Evolutionary conservation across 108 stramenopile genomes (phyloP).

Genomic region (Aurantiochytrium sp.): DNA sequence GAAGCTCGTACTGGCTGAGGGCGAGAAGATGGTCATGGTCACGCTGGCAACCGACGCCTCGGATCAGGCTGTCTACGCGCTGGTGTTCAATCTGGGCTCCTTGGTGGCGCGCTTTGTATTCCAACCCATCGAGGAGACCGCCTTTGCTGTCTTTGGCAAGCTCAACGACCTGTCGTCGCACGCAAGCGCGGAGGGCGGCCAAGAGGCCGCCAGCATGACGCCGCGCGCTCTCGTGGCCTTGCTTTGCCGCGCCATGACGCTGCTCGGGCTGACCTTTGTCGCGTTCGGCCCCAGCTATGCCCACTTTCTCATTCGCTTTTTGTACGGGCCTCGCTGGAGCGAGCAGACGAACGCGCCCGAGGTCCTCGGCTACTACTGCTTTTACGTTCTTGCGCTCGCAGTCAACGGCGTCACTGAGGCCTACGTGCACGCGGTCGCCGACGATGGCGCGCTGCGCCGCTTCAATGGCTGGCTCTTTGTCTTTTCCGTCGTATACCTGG

Average conservation of each 20-base stretch:
- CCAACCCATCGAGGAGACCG: background rate
- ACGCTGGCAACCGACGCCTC: background rate
- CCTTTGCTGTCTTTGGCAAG: slow-evolving; percentile 28
- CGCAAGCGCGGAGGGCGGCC: background rate
- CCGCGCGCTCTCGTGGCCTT: background rate
- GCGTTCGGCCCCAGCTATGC: background rate
- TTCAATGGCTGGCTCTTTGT: slow-evolving; percentile 11
- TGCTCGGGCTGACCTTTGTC: background rate
- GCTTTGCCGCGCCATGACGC: background rate
- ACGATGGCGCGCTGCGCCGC: background rate
- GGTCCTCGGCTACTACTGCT: slow-evolving; percentile 1
- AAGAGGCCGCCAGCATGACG: background rate
- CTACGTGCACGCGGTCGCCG: background rate
- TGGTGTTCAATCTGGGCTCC: slow-evolving; percentile 24
- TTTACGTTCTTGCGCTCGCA: background rate
- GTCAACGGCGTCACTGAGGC: slow-evolving; percentile 27
- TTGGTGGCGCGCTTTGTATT: slow-evolving; percentile 11
- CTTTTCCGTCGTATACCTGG: slow-evolving; percentile 12
- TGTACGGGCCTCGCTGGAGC: background rate
- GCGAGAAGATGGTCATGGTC: slow-evolving; percentile 26
- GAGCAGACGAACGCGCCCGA: background rate
- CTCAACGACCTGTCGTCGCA: background rate
- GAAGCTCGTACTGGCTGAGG: background rate
- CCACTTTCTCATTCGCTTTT: background rate
- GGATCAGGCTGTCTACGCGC: slow-evolving; percentile 7